A percentile compares a stretch with the other conserved stretches of the same genome.
These are phyloP conservation scores for Mycena kentingensis DNA, from an alignment of 768 basidiomycete species.

Conservation along the genomic window DNA sequence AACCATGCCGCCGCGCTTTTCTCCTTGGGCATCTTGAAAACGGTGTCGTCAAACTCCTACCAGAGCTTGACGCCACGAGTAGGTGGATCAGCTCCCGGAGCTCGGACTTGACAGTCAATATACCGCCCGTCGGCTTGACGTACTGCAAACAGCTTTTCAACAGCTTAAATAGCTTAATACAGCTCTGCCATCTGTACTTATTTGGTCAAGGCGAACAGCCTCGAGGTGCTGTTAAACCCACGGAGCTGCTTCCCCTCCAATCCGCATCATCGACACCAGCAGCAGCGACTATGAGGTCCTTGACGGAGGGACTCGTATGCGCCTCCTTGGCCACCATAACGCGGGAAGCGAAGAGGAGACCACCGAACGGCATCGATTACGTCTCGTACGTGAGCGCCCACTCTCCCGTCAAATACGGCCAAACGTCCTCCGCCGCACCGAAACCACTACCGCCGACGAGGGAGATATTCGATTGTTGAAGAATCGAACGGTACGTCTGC, in stretches of 20 bases:
- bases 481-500: too few species aligned
- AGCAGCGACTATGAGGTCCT: conserved; percentile 94
- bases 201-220: too few species aligned
- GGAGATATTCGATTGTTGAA: too few species aligned
- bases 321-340: too few species aligned
- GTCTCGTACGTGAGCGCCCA: conserved; percentile 75
- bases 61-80: conserved; percentile 96
- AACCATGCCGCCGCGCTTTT: conserved; percentile 92
- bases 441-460: too few species aligned
- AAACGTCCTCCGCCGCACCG: too few species aligned
- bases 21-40: conserved; percentile 95
- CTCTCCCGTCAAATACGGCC: too few species aligned
- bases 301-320: conserved; percentile 91
- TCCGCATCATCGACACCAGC: conserved; percentile 85
- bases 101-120: too few species aligned
- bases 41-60: conserved; percentile 97
- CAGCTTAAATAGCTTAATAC: conserved; percentile 94
- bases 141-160: conserved; percentile 97
- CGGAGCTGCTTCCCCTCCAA: conserved; percentile 93
- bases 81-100: conserved; percentile 96
- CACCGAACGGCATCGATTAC: conserved; percentile 98
- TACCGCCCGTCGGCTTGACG: too few species aligned
- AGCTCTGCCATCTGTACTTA: too few species aligned
- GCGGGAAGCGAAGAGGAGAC: conserved; percentile 92
- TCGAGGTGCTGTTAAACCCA: too few species aligned